phyloP scores from a whole-genome alignment of 2,329 filamentous ascomycete species.

The Talaromyces funiculosus region DNA sequence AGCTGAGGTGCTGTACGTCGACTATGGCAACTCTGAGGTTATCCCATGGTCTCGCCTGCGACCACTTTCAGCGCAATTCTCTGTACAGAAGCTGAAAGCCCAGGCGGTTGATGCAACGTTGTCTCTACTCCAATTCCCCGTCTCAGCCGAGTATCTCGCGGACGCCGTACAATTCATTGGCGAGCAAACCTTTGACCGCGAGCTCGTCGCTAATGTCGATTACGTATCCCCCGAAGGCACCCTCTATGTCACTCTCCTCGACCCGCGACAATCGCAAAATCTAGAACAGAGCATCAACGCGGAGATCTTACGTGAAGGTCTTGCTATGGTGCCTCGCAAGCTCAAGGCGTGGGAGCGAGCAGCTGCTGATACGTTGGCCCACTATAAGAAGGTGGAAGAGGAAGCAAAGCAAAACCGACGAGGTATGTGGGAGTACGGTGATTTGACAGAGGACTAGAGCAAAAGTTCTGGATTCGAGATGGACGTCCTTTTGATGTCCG shows the following conservation, averaged over 20 bases:
- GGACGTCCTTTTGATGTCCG: background rate
- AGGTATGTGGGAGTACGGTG: slow-evolving; percentile 98
- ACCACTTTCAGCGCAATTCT: slow-evolving; percentile 77
- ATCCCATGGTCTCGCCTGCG: slow-evolving; percentile 80
- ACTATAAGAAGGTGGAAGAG: slow-evolving; percentile 66
- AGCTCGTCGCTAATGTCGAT: slow-evolving; percentile 88
- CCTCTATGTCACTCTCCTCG: slow-evolving; percentile 81
- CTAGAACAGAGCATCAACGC: slow-evolving; percentile 80
- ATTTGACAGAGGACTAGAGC: slow-evolving; percentile 77
- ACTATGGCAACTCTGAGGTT: slow-evolving; percentile 92
- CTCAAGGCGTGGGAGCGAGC: slow-evolving; percentile 84
- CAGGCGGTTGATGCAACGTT: slow-evolving; percentile 84
- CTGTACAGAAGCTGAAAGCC: slow-evolving; percentile 70
- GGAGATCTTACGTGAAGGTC: slow-evolving; percentile 73
- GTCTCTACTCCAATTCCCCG: slow-evolving; percentile 84
- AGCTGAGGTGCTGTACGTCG: slow-evolving; percentile 87
- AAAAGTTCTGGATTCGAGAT: background rate
- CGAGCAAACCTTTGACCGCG: slow-evolving; percentile 66
- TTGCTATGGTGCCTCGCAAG: slow-evolving; percentile 88
- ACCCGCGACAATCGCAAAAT: slow-evolving; percentile 59
- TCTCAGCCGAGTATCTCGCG: slow-evolving; percentile 70
- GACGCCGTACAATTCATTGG: slow-evolving; percentile 73
- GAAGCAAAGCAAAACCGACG: slow-evolving; percentile 72
- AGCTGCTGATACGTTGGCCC: slow-evolving; percentile 65
- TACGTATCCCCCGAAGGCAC: slow-evolving; percentile 74